phyloP scores from a whole-genome alignment of 2,329 filamentous ascomycete genomes.

The Coleophoma crateriformis region DNA sequence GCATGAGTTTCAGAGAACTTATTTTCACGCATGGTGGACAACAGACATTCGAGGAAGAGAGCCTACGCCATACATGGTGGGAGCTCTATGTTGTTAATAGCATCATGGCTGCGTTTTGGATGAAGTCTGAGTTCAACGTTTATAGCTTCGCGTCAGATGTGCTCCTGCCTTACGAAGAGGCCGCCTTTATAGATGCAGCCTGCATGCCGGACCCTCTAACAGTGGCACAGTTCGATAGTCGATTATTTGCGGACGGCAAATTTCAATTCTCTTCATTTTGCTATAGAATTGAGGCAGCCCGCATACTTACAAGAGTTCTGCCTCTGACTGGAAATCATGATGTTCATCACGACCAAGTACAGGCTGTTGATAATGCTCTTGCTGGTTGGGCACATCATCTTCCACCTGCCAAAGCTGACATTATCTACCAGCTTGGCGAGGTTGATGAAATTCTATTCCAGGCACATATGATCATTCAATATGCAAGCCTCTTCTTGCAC shows the following conservation, averaged over 20 bases:
- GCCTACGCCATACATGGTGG: constrained; percentile 88
- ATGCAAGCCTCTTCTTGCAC: constrained; percentile 7
- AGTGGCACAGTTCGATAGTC: constrained; percentile 56
- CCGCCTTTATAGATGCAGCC: constrained; percentile 56
- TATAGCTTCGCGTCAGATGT: constrained; percentile 63
- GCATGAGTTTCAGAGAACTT: too few relatives aligned
- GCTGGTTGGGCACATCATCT: constrained; percentile 27
- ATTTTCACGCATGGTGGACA: constrained; percentile 62
- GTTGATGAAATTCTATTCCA: constrained; percentile 31
- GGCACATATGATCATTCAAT: constrained; percentile 27
- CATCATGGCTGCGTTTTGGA: constrained; percentile 74
- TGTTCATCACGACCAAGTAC: constrained; percentile 34
- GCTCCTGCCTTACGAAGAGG: constrained; percentile 74
- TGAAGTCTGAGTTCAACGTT: constrained; percentile 61
- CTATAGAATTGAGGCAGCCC: constrained; percentile 60
- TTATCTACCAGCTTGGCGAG: constrained; percentile 29
- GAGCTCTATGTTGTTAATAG: constrained; percentile 62
- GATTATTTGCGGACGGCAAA: constrained; percentile 51
- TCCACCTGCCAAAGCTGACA: too few relatives aligned
- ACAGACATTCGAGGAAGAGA: constrained; percentile 68
- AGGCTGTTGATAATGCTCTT: constrained; percentile 24
- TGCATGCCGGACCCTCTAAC: constrained; percentile 5
- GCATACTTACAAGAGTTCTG: constrained; percentile 45
- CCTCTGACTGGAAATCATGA: neutral
- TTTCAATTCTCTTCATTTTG: constrained; percentile 58